Evolutionary conservation across 192 early-diverging fungal species (phyloP), one percentile per base, ranked within the genome.

Genomic region (Gamsiella multidivaricata): DNA sequence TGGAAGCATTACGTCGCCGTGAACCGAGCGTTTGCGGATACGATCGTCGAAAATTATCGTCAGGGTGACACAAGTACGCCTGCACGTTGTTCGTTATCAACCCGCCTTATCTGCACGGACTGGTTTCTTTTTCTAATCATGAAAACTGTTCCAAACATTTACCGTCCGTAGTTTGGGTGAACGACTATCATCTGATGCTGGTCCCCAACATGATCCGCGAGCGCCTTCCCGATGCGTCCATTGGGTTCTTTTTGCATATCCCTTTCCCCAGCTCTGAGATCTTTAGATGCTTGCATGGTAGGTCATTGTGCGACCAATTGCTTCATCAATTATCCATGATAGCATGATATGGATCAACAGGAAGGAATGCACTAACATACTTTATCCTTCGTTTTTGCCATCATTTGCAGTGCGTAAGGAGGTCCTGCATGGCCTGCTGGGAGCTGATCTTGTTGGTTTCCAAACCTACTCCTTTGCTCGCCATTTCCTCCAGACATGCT

Each of bases 161-260:
- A n/a, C n/a, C n/a, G n/a, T n/a, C 15, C 28, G 17, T 72, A 91
- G 88, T 98, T 61, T 98, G 96, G 96, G 88, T 98, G 67, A 97
- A 98, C 74, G 97, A 98, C 86, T 98, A 98, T 72, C 97, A 98
- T 76, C 83, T 98, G 53, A 94, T 97, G 92, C 84, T 98, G 41
- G 87, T 98, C 23, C 97, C 97, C 5, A 82, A 80, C 49, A 91
- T 98, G 88, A 81, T 98, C 33, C 88, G 97, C 47, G 81, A 94
- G 82, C 86, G 85, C 14, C 73, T 97, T 29, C 97, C 97, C 2
- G 69, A 87, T 26, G 96, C 96, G 32, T 93, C 89, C 29, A 95
- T 98, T 56, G 97, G 95, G 2, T 97, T 98, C 82, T 98, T 97
- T 66, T 78, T 98, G 61, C 97, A 98, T 76, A 95, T 97, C 43